phyloP scores from a whole-genome alignment of 2,329 filamentous ascomycete species.

The Trichoderma koningii region DNA sequence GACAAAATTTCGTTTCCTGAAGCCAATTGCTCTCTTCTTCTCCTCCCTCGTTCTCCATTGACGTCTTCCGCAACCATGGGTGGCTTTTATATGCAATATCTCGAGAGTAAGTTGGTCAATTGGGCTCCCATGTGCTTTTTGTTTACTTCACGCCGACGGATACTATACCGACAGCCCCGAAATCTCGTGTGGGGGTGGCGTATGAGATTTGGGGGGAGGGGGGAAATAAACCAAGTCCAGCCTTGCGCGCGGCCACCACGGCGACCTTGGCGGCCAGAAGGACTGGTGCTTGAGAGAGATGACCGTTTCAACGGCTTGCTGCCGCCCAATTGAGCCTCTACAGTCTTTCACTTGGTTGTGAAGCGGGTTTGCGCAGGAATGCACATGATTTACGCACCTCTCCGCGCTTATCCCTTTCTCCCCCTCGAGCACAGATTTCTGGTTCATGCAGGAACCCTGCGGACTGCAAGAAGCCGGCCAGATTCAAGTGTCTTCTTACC shows the following conservation, averaged over 20 bases:
- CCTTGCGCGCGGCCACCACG: conserved; percentile 21
- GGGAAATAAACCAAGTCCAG: not conserved
- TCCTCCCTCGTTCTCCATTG: conserved; percentile 12
- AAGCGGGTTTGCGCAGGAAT: not conserved
- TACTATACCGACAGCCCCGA: conserved; percentile 25
- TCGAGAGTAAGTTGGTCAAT: conserved; percentile 65
- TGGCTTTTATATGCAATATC: conserved; percentile 71
- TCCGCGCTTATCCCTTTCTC: not conserved
- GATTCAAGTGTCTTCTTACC: conserved; percentile 32
- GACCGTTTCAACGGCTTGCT: conserved; percentile 6
- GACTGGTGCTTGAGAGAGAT: not conserved
- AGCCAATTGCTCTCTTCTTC: conserved; percentile 11
- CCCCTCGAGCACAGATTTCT: not conserved
- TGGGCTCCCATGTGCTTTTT: conserved; percentile 15
- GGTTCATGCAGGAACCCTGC: conserved; percentile 19
- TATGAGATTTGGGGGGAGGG: conserved; percentile 23
- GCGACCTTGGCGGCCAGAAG: conserved; percentile 9
- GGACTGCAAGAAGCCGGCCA: conserved; percentile 32
- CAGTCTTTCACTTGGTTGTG: not conserved
- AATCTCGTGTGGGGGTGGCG: conserved; percentile 27
- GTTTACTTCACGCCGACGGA: conserved; percentile 31
- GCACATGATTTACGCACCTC: not conserved
- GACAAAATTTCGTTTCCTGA: conserved; percentile 16
- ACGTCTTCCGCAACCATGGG: conserved; percentile 50
- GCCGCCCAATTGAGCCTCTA: not conserved